Percentiles rank a stretch among this genome's conserved stretches.
phyloP scores from a whole-genome alignment of 305 asterid species.

The Rubia tinctorum region DNA sequence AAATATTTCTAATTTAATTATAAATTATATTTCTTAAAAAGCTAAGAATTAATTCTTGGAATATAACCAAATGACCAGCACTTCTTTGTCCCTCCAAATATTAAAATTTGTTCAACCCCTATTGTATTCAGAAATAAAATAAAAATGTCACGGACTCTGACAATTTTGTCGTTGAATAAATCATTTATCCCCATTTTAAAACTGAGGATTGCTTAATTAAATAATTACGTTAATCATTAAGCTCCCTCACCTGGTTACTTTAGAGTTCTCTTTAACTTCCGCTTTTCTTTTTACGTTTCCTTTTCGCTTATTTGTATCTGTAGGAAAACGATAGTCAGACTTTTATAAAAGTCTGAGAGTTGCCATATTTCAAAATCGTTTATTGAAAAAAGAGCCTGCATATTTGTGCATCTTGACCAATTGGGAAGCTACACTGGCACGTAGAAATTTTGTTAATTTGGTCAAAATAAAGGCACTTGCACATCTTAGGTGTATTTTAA shows the following conservation, averaged over 20 bases:
- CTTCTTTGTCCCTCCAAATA: background rate
- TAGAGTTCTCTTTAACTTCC: background rate
- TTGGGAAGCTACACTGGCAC: conserved; percentile 28
- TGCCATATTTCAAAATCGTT: conserved; percentile 8
- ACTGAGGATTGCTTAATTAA: background rate
- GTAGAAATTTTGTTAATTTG: conserved; percentile 7
- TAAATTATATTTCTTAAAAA: no score
- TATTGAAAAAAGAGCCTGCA: conserved; percentile 6
- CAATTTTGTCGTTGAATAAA: no score
- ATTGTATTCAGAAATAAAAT: background rate
- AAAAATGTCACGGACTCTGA: conserved; percentile 10
- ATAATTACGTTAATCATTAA: conserved; percentile 22
- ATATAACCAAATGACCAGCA: no score
- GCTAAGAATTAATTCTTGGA: no score
- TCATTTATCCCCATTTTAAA: no score
- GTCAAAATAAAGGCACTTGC: conserved; percentile 29
- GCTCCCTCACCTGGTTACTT: conserved; percentile 16
- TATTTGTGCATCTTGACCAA: conserved; percentile 23
- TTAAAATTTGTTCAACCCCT: no score
- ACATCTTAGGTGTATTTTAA: conserved; percentile 30
- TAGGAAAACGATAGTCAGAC: conserved; percentile 1
- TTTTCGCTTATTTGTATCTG: no score
- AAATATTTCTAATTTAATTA: no score
- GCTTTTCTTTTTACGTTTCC: no score
- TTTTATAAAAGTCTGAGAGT: conserved; percentile 14